Evolutionary conservation across 495 filamentous ascomycete species (phyloP).

Genomic region (Xylaria telfairii): DNA sequence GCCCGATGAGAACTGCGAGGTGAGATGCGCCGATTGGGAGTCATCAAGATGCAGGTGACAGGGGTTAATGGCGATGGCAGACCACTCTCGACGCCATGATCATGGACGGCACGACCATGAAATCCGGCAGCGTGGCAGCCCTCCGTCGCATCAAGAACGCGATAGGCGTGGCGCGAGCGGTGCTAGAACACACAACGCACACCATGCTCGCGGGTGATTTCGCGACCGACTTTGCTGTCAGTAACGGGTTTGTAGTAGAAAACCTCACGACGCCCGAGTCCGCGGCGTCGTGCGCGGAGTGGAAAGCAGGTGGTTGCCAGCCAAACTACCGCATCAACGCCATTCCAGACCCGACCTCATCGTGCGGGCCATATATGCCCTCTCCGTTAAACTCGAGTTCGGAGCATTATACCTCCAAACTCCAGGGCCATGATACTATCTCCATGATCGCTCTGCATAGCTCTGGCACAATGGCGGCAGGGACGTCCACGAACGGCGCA

Average conservation of each 20-base stretch:
- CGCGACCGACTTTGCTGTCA: conserved; percentile 52
- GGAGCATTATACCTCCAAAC: background rate
- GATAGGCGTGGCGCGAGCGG: conserved; percentile 51
- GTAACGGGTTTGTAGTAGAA: conserved; percentile 51
- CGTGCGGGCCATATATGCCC: conserved; percentile 52
- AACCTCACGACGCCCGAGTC: conserved; percentile 46
- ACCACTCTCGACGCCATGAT: conserved; percentile 57
- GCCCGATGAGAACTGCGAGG: conserved; percentile 54
- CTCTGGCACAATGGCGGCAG: conserved; percentile 50
- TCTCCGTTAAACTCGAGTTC: conserved; percentile 18
- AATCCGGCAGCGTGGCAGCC: conserved; percentile 52
- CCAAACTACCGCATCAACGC: conserved; percentile 52
- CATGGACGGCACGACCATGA: conserved; percentile 52
- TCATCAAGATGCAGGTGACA: background rate
- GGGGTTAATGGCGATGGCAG: conserved; percentile 20
- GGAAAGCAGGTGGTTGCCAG: conserved; percentile 45
- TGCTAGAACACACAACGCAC: conserved; percentile 52
- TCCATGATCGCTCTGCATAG: conserved; percentile 51
- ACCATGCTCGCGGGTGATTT: conserved; percentile 54
- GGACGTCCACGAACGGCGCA: conserved; percentile 57
- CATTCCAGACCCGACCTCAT: conserved; percentile 38
- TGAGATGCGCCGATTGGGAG: background rate
- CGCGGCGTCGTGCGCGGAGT: conserved; percentile 42
- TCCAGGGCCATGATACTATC: conserved; percentile 51
- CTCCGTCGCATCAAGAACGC: conserved; percentile 52